Evolutionary conservation across 1,284 basidiomycete species (phyloP), one percentile per base, ranked within the genome.

Genomic region (Leccinum solheimii): DNA sequence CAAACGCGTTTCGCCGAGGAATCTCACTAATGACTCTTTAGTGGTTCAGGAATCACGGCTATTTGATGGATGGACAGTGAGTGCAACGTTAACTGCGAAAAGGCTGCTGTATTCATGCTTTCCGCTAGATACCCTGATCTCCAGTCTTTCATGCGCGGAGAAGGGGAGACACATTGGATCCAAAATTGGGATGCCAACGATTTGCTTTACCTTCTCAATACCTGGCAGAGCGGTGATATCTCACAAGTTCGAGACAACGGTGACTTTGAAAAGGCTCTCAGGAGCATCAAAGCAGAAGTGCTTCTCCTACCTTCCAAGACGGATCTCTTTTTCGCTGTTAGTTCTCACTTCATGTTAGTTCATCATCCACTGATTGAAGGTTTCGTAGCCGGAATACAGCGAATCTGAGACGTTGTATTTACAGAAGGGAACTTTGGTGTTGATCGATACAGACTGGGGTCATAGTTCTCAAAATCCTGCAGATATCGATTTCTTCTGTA

Each of bases 221-320:
- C 84, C 3, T 86, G 85, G 84, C 78, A 83, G 63, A 75, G 68
- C 2, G 84, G 82, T n/a, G 83, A 85, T 64, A 75, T 84, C 21
- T 81, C 83, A 13, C 72, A 74, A 30, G 70, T 83, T n/a, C 72
- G 77, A 19, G 77, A 84, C 54, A 74, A 74, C 11, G 81, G 80
- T 5, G 72, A 81, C 66, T 76, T 80, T 32, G 74, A 72, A 51
- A 75, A 71, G 32, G 77, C 78, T 51, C 66, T 85, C 54, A 70
- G 66, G 2, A 72, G 69, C 30, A 83, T 85, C 65, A 79, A 79
- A 63, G 82, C 83, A n/a, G 78, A 78, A 59, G 81, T 78, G 0
- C 75, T 86, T 54, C 78, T 87, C 43, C 83, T 86, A 81, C 84
- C 84, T 5, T 80, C 79, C 67, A 85, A 81, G 70, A 85, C 82